Evolutionary conservation across 2,329 filamentous ascomycete genomes (phyloP).

Genomic region (Achaetomium macrosporum): DNA sequence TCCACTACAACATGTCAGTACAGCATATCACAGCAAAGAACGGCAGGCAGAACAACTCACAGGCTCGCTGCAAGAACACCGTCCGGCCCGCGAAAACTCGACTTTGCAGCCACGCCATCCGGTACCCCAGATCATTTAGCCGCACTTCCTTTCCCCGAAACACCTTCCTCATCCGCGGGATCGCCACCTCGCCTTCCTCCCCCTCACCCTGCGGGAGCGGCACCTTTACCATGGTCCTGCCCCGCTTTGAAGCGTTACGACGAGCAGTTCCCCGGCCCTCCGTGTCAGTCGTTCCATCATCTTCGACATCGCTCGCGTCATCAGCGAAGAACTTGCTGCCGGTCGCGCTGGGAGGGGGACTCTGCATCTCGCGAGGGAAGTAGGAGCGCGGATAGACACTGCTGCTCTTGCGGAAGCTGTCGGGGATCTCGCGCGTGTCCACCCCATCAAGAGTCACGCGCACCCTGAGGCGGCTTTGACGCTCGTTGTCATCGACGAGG

Average conservation of each 20-base stretch:
- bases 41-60: conserved; percentile 51
- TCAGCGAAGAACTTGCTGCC: conserved; percentile 70
- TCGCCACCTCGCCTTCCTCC: conserved; percentile 64
- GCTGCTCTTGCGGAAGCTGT: conserved; percentile 85
- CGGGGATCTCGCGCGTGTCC: conserved; percentile 91
- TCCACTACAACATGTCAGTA: conserved; percentile 58
- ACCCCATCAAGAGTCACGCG: conserved; percentile 90
- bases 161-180: conserved; percentile 66
- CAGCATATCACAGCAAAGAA: neutral
- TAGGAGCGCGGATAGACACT: conserved; percentile 88
- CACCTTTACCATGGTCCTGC: conserved; percentile 50
- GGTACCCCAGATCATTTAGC: conserved; percentile 86
- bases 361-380: conserved; percentile 90
- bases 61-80: conserved; percentile 82
- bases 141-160: conserved; percentile 77
- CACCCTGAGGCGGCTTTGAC: conserved; percentile 75
- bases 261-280: conserved; percentile 38
- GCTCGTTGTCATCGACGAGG: conserved; percentile 82
- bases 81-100: conserved; percentile 81
- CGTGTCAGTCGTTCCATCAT: conserved; percentile 48
- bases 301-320: conserved; percentile 51
- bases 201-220: conserved; percentile 55
- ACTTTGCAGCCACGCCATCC: conserved; percentile 96
- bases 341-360: conserved; percentile 68
- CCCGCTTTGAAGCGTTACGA: conserved; percentile 32